These are phyloP conservation scores for Theileria sp. DNA, from an alignment of 169 alveolate genomes.

Conservation along the genomic window DNA sequence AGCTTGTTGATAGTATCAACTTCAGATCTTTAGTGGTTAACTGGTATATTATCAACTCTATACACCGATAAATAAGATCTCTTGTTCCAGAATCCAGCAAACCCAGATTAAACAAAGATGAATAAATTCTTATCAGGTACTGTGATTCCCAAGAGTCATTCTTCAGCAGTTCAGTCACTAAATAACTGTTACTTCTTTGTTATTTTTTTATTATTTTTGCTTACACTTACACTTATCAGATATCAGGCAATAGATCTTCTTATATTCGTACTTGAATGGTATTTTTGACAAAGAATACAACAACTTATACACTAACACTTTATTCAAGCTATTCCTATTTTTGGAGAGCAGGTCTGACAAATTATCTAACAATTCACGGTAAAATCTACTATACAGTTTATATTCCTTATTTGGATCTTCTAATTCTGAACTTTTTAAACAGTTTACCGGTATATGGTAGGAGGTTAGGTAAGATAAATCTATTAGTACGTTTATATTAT, in stretches of 20 bases:
- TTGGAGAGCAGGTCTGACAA: slow-evolving; percentile 12
- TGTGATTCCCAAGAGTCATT: slow-evolving; percentile 25
- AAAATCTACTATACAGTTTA: slow-evolving; percentile 14
- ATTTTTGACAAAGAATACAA: slow-evolving; percentile 25
- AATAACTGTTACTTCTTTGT: neutral
- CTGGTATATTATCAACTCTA: slow-evolving; percentile 8
- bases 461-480: slow-evolving; percentile 52
- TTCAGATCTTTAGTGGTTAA: slow-evolving; percentile 1
- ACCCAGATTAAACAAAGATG: slow-evolving; percentile 11
- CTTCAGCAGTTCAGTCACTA: slow-evolving; percentile 4
- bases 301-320: slow-evolving; percentile 38
- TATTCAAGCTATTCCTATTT: slow-evolving; percentile 23
- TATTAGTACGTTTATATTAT: slow-evolving; percentile 29
- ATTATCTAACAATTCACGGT: slow-evolving; percentile 16
- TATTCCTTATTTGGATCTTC: neutral
- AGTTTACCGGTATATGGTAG: slow-evolving; percentile 40
- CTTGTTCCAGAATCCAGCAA: neutral
- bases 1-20: slow-evolving; percentile 3
- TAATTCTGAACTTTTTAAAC: neutral
- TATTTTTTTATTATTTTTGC: neutral
- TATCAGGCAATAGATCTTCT: neutral
- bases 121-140: slow-evolving; percentile 7
- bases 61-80: slow-evolving; percentile 1
- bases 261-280: slow-evolving; percentile 22
- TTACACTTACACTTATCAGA: neutral